phyloP scores from a whole-genome alignment of 805 yeast genomes.

The Pichia californica region DNA sequence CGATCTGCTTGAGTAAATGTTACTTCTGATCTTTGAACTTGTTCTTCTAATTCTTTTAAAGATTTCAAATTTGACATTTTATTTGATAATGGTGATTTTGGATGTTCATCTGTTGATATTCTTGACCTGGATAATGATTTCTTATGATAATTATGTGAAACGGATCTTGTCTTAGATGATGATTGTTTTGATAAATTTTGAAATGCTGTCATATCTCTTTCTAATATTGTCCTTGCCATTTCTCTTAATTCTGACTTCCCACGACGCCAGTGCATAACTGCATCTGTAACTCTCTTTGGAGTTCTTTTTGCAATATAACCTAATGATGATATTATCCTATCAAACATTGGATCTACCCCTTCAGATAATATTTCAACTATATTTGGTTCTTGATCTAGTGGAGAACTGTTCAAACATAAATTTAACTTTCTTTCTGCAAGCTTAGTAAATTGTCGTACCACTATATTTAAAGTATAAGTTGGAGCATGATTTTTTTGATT shows the following conservation, averaged over 20 bases:
- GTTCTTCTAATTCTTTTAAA: slow-evolving; percentile 19
- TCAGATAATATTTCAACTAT: slow-evolving; percentile 71
- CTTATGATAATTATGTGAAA: slow-evolving; percentile 15
- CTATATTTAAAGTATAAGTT: slow-evolving; percentile 88
- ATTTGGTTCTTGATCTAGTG: slow-evolving; percentile 70
- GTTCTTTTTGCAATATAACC: slow-evolving; percentile 87
- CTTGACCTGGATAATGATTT: slow-evolving; percentile 21
- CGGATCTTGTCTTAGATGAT: neutral
- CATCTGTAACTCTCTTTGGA: slow-evolving; percentile 94
- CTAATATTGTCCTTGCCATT: slow-evolving; percentile 49
- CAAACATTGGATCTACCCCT: slow-evolving; percentile 83
- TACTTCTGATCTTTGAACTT: slow-evolving; percentile 42
- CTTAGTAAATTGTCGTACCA: slow-evolving; percentile 92
- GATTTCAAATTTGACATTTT: slow-evolving; percentile 6
- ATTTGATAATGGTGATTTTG: neutral
- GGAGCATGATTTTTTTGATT: slow-evolving; percentile 50
- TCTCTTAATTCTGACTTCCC: slow-evolving; percentile 83
- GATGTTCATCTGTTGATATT: neutral
- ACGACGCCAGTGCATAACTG: slow-evolving; percentile 97
- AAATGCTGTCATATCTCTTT: slow-evolving; percentile 29
- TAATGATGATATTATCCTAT: slow-evolving; percentile 73
- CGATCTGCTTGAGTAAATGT: slow-evolving; percentile 80
- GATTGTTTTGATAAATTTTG: slow-evolving; percentile 13
- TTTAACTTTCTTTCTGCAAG: slow-evolving; percentile 85
- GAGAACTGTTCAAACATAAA: slow-evolving; percentile 55